Percentiles rank a stretch among this genome's conserved stretches.
Evolutionary conservation across 2,329 filamentous ascomycete species (phyloP).

Genomic region (Xenosphaeropsis pyriputrescens): DNA sequence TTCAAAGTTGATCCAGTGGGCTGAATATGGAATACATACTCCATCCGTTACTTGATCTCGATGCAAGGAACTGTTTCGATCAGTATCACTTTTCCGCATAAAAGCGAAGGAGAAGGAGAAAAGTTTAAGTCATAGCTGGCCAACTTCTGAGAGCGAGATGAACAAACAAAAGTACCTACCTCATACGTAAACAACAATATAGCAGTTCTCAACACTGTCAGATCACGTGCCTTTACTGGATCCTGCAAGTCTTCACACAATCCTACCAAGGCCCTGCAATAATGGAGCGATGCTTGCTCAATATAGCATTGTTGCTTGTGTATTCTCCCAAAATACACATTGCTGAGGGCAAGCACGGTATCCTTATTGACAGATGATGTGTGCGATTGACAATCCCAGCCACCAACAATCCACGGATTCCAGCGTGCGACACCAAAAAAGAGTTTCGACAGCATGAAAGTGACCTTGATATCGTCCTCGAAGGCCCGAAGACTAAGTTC

Average conservation of each 20-base stretch:
- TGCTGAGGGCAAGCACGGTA: slow-evolving; percentile 1
- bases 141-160: too few species aligned
- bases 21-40: too few species aligned
- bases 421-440: background rate
- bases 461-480: slow-evolving; percentile 1
- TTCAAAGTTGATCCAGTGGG: too few species aligned
- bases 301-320: background rate
- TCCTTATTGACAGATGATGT: too few species aligned
- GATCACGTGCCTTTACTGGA: background rate
- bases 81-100: too few species aligned
- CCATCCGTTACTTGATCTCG: too few species aligned
- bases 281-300: background rate
- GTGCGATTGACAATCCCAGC: background rate
- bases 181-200: slow-evolving; percentile 2
- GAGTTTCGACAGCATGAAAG: slow-evolving; percentile 2
- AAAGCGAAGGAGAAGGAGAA: too few species aligned
- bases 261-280: slow-evolving; percentile 1
- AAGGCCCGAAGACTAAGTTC: background rate
- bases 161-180: background rate
- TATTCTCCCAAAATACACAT: slow-evolving; percentile 1
- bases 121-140: too few species aligned
- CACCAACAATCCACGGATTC: background rate
- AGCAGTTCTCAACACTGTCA: slow-evolving; percentile 1
- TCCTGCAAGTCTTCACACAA: slow-evolving; percentile 2
- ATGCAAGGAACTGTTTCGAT: too few species aligned